Percentiles rank a stretch among this genome's conserved stretches.
Conservation (phyloP, 2,329 filamentous ascomycete genomes). For the Exserohilum turcica region DNA sequence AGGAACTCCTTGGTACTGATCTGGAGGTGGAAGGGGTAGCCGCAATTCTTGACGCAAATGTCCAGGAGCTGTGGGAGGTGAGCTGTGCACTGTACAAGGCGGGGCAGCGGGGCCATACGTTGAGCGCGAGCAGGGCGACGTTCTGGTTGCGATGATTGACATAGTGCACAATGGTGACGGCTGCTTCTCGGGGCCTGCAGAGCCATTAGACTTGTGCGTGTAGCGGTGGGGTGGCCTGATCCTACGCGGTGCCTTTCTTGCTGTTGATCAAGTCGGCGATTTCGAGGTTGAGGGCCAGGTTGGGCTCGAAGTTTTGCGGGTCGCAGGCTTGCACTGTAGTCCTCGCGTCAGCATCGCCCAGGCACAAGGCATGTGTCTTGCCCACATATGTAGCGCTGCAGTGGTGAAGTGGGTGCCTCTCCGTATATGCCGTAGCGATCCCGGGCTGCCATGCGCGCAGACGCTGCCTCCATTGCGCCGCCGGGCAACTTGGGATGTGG, state of each 20-base stretch:
- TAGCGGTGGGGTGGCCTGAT: background rate
- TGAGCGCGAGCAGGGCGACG: slow-evolving; percentile 85
- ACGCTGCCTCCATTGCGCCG: slow-evolving; percentile 80
- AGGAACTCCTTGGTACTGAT: slow-evolving; percentile 99
- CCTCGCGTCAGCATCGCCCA: slow-evolving; percentile 15
- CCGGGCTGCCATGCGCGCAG: slow-evolving; percentile 90
- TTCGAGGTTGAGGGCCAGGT: slow-evolving; percentile 94
- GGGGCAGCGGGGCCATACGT: slow-evolving; percentile 52
- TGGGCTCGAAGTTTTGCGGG: slow-evolving; percentile 96
- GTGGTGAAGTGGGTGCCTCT: slow-evolving; percentile 78
- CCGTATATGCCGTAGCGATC: slow-evolving; percentile 89
- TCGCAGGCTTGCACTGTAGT: slow-evolving; percentile 82
- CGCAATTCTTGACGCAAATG: slow-evolving; percentile 99
- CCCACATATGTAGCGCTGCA: slow-evolving; percentile 88
- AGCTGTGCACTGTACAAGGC: slow-evolving; percentile 21
- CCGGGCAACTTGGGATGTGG: slow-evolving; percentile 4
- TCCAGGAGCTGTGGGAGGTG: slow-evolving; percentile 72
- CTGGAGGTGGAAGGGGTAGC: slow-evolving; percentile 97
- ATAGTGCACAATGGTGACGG: slow-evolving; percentile 87
- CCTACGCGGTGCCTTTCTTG: slow-evolving; percentile 88
- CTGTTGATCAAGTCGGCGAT: slow-evolving; percentile 95
- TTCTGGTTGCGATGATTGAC: slow-evolving; percentile 98
- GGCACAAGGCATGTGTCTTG: background rate
- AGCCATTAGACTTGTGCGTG: slow-evolving; percentile 22
- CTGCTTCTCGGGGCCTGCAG: slow-evolving; percentile 81